These are phyloP conservation scores for Pelagomonas calceolata DNA, from an alignment of 108 stramenopile genomes.

Conservation along the genomic window DNA sequence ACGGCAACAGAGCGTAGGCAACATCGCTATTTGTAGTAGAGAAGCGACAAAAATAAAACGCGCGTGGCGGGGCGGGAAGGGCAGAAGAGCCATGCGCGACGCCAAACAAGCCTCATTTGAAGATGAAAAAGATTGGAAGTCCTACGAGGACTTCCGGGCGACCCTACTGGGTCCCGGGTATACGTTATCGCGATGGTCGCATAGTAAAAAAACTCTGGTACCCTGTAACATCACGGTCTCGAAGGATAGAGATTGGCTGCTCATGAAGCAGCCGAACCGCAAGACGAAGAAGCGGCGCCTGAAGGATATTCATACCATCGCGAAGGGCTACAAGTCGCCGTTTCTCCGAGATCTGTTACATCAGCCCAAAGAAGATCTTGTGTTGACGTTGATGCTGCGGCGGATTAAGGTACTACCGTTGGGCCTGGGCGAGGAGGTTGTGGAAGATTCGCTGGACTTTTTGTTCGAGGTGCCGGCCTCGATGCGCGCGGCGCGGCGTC, in stretches of 20 bases:
- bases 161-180: neutral
- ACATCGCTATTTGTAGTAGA: neutral
- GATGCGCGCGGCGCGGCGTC: too few species aligned
- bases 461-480: neutral
- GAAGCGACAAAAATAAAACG: neutral
- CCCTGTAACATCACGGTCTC: neutral
- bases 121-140: neutral
- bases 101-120: neutral
- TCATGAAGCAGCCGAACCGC: neutral
- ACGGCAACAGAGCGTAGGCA: neutral
- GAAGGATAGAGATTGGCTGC: neutral
- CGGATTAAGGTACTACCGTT: too few species aligned
- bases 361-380: neutral
- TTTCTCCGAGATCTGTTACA: neutral
- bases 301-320: neutral
- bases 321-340: neutral
- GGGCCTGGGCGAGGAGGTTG: neutral
- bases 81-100: neutral
- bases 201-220: neutral
- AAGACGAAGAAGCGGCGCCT: neutral
- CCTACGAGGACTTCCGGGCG: neutral
- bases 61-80: neutral
- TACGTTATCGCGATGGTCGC: neutral
- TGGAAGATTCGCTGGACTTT: neutral
- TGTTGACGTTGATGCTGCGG: neutral